Percentiles rank a stretch among this genome's conserved stretches.
These are phyloP conservation scores for Quercus robur DNA, from an alignment of 306 rosid genomes.

Conservation along the genomic window DNA sequence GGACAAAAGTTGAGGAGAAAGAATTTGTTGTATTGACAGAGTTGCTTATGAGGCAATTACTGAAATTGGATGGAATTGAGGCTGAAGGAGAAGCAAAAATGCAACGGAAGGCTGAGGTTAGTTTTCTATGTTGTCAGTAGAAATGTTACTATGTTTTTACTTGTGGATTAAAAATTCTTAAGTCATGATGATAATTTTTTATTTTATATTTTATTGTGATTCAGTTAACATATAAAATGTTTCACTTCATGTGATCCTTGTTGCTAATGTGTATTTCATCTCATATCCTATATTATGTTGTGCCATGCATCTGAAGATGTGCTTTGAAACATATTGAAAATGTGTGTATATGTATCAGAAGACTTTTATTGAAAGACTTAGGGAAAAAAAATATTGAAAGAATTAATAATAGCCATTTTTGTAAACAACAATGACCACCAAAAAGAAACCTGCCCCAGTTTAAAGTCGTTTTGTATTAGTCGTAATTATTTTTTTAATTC, in stretches of 20 bases:
- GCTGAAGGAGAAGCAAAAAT: slow-evolving; percentile 84
- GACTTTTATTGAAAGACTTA: too few species aligned
- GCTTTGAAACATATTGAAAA: too few species aligned
- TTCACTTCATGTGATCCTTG: neutral
- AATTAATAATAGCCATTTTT: neutral
- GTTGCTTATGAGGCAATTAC: slow-evolving; percentile 81
- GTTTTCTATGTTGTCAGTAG: slow-evolving; percentile 1
- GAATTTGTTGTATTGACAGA: slow-evolving; percentile 66
- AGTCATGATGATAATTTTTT: neutral
- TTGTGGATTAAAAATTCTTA: neutral
- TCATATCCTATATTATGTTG: neutral
- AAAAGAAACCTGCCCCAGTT: neutral
- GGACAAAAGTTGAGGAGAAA: slow-evolving; percentile 70
- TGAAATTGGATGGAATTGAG: slow-evolving; percentile 75
- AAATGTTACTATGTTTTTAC: neutral
- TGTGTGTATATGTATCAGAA: too few species aligned
- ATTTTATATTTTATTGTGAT: neutral
- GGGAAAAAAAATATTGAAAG: too few species aligned
- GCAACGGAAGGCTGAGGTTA: slow-evolving; percentile 90
- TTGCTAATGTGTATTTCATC: neutral
- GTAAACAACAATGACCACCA: neutral
- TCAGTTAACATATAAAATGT: neutral
- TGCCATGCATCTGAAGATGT: neutral
- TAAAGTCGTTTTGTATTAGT: neutral
- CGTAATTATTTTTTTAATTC: neutral